Base-by-base conservation (phyloP, 352 stramenopile species). In the Globisporangium mamillatum region DNA sequence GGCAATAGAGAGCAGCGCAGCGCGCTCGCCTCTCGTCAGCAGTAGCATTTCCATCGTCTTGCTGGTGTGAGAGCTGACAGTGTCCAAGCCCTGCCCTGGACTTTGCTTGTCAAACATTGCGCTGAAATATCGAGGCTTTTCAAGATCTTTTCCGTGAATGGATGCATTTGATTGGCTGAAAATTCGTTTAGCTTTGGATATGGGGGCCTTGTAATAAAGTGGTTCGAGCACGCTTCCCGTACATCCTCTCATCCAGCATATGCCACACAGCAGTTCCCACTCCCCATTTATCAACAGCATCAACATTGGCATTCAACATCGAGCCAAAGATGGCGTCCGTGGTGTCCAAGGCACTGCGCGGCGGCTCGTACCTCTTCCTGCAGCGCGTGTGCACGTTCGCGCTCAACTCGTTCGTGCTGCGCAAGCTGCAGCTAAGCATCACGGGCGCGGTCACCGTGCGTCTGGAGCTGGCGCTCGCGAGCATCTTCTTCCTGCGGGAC, bases 401-500 rank as follows among this genome's bases (percentile, higher is more conserved):
- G 24, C 74, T 95, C 72, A 97, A 96, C 68, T 89, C 89, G 54
- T 72, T 97, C 46, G 81, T 95, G 57, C 71, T 96, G 32, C 81
- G 85, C 34, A 80, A 80, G 34, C 69, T 94, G 29, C 81, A 88
- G n/a, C 70, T 94, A 50, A 86, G 81, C 65, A 78, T 97, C 22
- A 89, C 91, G 0, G 91, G 91, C 36, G 80, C 84, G 60, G 87
- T 90, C 54, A 92, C 89, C 1, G 86, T 97, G 61, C 90, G 89
- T 8, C 78, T 97, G 41, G 93, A 98, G 69, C 76, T 98, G 38
- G 85, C 91, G 41, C 75, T 97, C 38, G 93, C 90, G 27, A 96
- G 89, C 48, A 88, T 92, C 65, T 95, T 98, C 64, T 80, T 97
- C 22, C 70, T 98, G n/a, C 85, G 91, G 36, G 91, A 97, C 65